Conservation (phyloP, 495 filamentous ascomycete species). For the Podospora conica region DNA sequence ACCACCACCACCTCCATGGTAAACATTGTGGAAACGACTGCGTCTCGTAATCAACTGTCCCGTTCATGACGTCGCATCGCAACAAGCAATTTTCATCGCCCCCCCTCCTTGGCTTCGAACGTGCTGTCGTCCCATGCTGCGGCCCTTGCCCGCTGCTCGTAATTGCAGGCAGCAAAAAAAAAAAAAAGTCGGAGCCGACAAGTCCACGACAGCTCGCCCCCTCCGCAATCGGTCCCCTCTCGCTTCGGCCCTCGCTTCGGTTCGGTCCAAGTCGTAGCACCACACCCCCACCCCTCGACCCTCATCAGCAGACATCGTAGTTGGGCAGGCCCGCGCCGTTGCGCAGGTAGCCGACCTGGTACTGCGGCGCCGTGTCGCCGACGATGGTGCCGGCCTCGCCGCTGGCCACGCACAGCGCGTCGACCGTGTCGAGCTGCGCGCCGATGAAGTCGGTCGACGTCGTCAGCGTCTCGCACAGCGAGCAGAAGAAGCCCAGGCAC, state of each 20-base stretch:
- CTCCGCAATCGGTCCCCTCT: neutral
- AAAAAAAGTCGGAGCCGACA: too few relatives aligned
- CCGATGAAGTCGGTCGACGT: slow-evolving; percentile 37
- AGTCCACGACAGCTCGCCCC: neutral
- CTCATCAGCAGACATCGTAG: slow-evolving; percentile 33
- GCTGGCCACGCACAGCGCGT: slow-evolving; percentile 32
- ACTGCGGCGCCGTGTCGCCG: slow-evolving; percentile 32
- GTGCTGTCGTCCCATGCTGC: neutral
- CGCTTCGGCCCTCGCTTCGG: too few relatives aligned
- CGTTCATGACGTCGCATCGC: neutral
- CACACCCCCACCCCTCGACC: neutral
- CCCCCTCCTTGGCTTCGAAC: neutral
- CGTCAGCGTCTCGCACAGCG: slow-evolving; percentile 30
- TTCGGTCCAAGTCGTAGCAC: slow-evolving; percentile 1
- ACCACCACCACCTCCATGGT: neutral
- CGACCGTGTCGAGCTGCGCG: slow-evolving; percentile 32
- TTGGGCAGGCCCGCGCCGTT: slow-evolving; percentile 27
- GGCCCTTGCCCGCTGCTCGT: neutral
- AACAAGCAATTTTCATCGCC: neutral
- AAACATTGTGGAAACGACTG: neutral
- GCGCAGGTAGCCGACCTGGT: slow-evolving; percentile 36
- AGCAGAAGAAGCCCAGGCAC: slow-evolving; percentile 42
- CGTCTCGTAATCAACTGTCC: neutral
- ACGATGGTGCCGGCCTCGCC: slow-evolving; percentile 37
- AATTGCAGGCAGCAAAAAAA: neutral